Conservation (phyloP, 2,329 filamentous ascomycete species). For the Xylaria sp. region DNA sequence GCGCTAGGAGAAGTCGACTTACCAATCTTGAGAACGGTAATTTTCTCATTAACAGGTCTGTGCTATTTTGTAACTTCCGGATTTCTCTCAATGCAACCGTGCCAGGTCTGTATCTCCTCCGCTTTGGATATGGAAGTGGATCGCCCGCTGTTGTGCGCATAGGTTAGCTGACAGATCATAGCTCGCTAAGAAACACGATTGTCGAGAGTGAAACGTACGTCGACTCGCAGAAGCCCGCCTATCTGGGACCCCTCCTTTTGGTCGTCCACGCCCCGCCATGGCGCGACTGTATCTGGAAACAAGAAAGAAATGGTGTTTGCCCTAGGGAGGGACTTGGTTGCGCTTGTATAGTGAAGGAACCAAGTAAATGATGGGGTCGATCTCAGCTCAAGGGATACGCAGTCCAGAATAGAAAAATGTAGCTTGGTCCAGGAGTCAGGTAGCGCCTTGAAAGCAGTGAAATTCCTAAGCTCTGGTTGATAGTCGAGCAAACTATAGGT, state of each 20-base stretch:
- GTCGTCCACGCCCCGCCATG: slow-evolving; percentile 37
- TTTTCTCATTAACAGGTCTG: slow-evolving; percentile 85
- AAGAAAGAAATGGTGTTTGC: slow-evolving; percentile 1
- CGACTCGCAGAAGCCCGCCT: slow-evolving; percentile 33
- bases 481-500: not conserved
- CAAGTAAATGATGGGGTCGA: not conserved
- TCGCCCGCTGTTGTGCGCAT: slow-evolving; percentile 70
- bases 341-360: slow-evolving; percentile 1
- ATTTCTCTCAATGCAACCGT: slow-evolving; percentile 93
- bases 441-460: not conserved
- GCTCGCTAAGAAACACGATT: not conserved
- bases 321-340: slow-evolving; percentile 1
- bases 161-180: slow-evolving; percentile 39
- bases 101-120: slow-evolving; percentile 77
- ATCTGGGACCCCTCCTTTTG: slow-evolving; percentile 22
- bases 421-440: not conserved
- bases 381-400: slow-evolving; percentile 11
- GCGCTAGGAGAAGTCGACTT: slow-evolving; percentile 40
- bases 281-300: slow-evolving; percentile 19
- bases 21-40: slow-evolving; percentile 83
- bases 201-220: slow-evolving; percentile 49
- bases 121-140: slow-evolving; percentile 71
- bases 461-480: not conserved
- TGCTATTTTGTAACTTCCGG: slow-evolving; percentile 87
- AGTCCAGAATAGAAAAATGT: slow-evolving; percentile 6